These are phyloP conservation scores for Ocimum tenuiflorum DNA, from an alignment of 257 asterid species.

Conservation along the genomic window DNA sequence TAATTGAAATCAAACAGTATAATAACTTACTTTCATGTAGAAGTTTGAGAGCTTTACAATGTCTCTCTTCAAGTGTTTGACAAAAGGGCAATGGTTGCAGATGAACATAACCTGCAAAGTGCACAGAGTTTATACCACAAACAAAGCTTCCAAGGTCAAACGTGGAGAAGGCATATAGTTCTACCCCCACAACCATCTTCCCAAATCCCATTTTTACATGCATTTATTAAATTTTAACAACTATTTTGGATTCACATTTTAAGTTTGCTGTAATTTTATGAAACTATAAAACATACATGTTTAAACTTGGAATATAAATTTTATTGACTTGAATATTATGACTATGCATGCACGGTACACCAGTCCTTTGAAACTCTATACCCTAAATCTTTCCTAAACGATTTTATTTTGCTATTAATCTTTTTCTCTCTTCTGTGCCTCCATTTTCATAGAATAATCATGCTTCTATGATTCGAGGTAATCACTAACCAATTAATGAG, in stretches of 20 bases:
- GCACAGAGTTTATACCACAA: constrained; percentile 1
- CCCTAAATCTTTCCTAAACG: too few relatives aligned
- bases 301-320: background rate
- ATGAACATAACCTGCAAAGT: constrained; percentile 64
- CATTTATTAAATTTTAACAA: background rate
- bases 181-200: too few relatives aligned
- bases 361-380: too few relatives aligned
- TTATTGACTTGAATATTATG: too few relatives aligned
- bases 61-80: constrained; percentile 65
- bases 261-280: background rate
- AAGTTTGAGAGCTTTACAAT: constrained; percentile 71
- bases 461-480: too few relatives aligned
- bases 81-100: constrained; percentile 90
- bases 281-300: background rate
- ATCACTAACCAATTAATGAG: too few relatives aligned
- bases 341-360: too few relatives aligned
- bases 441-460: too few relatives aligned
- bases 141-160: background rate
- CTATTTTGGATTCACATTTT: background rate
- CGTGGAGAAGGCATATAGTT: too few relatives aligned
- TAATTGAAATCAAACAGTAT: background rate
- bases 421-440: too few relatives aligned
- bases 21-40: constrained; percentile 66
- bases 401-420: too few relatives aligned
- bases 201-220: too few relatives aligned